phyloP scores from a whole-genome alignment of 2,329 filamentous ascomycete genomes.

The Xylogone sp. region DNA sequence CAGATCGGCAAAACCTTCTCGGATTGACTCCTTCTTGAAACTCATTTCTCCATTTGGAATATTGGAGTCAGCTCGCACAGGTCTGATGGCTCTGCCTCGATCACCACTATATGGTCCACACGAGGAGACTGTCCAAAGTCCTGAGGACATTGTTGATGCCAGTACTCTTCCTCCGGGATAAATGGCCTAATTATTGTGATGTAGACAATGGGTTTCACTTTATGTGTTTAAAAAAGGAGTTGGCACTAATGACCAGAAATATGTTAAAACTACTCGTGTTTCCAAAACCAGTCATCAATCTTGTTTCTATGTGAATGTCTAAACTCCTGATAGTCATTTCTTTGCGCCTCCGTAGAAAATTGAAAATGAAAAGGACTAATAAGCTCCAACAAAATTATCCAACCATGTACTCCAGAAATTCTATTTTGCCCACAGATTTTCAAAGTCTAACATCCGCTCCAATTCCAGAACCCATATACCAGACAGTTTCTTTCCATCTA shows the following conservation, averaged over 20 bases:
- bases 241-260: neutral
- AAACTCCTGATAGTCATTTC: too few relatives aligned
- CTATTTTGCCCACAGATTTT: slow-evolving; percentile 9
- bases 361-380: too few relatives aligned
- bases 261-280: too few relatives aligned
- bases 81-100: slow-evolving; percentile 92
- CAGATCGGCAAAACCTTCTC: slow-evolving; percentile 78
- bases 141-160: slow-evolving; percentile 90
- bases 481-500: slow-evolving; percentile 68
- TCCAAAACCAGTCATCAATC: too few relatives aligned
- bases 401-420: neutral
- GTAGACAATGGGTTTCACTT: too few relatives aligned
- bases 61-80: slow-evolving; percentile 90
- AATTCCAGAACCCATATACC: slow-evolving; percentile 68
- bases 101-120: slow-evolving; percentile 77
- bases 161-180: slow-evolving; percentile 91
- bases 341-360: too few relatives aligned
- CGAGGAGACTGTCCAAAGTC: slow-evolving; percentile 73
- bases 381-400: neutral
- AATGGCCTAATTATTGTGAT: slow-evolving; percentile 15
- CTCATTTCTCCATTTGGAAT: slow-evolving; percentile 92
- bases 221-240: neutral
- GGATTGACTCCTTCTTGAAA: slow-evolving; percentile 98
- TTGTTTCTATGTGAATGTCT: too few relatives aligned
- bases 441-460: slow-evolving; percentile 58